phyloP scores from a whole-genome alignment of 2,329 filamentous ascomycete species.

The Xylaria sp. region DNA sequence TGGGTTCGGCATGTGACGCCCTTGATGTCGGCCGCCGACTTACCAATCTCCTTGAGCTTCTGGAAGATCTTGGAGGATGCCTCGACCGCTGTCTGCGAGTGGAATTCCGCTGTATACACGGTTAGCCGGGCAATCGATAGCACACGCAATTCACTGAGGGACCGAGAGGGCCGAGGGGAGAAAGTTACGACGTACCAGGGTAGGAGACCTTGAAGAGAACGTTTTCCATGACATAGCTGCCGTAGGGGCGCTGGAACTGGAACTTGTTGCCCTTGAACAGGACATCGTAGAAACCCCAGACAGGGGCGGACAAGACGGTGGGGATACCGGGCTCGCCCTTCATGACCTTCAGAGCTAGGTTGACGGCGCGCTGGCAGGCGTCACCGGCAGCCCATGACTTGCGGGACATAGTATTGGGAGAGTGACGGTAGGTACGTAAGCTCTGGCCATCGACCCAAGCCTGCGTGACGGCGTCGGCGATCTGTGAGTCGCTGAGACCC shows the following conservation, averaged over 20 bases:
- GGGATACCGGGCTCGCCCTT: conserved; percentile 92
- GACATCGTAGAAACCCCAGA: conserved; percentile 99
- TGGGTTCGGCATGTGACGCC: conserved; percentile 93
- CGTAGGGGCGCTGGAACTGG: conserved; percentile 94
- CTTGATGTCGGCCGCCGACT: conserved; percentile 94
- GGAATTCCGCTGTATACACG: conserved; percentile 78
- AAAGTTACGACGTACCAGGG: conserved; percentile 71
- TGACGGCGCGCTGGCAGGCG: conserved; percentile 94
- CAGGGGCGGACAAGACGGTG: conserved; percentile 89
- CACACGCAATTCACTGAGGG: background rate
- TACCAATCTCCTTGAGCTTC: conserved; percentile 84
- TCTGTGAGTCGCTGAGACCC: conserved; percentile 88
- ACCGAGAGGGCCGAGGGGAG: background rate
- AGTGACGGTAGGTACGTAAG: conserved; percentile 95
- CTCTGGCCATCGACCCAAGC: conserved; percentile 97
- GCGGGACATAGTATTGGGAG: conserved; percentile 98
- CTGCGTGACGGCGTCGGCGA: conserved; percentile 93
- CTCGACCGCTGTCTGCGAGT: conserved; percentile 98
- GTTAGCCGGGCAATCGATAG: background rate
- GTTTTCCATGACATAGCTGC: conserved; percentile 99
- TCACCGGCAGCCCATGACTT: conserved; percentile 99
- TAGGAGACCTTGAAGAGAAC: conserved; percentile 99
- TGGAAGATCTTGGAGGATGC: conserved; percentile 88
- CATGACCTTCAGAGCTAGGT: conserved; percentile 88
- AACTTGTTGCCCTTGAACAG: conserved; percentile 97